phyloP scores from a whole-genome alignment of 805 yeast genomes.

The Starmera quercuum region DNA sequence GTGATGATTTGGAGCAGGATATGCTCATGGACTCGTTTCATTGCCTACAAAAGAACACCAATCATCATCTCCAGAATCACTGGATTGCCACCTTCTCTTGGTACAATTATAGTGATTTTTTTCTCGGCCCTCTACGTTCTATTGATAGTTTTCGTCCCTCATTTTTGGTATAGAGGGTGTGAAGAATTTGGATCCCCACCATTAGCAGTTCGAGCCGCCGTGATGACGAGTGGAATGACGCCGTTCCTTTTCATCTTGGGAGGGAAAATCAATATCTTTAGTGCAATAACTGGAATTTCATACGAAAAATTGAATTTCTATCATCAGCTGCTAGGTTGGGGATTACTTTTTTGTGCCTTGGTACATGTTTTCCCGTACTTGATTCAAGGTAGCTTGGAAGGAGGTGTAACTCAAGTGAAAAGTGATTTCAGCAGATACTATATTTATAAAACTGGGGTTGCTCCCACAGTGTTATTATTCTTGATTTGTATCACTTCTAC shows the following conservation, averaged over 20 bases:
- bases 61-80: slow-evolving; percentile 22
- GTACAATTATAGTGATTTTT: slow-evolving; percentile 24
- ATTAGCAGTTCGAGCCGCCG: slow-evolving; percentile 43
- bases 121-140: slow-evolving; percentile 26
- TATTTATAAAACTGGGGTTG: slow-evolving; percentile 33
- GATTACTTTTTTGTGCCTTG: slow-evolving; percentile 35
- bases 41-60: slow-evolving; percentile 27
- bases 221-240: slow-evolving; percentile 39
- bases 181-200: slow-evolving; percentile 52
- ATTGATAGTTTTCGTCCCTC: slow-evolving; percentile 33
- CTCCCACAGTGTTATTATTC: slow-evolving; percentile 37
- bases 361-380: slow-evolving; percentile 46
- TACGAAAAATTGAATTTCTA: slow-evolving; percentile 46
- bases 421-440: slow-evolving; percentile 16
- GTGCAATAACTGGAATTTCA: slow-evolving; percentile 42
- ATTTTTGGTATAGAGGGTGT: slow-evolving; percentile 43
- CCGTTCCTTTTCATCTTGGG: slow-evolving; percentile 43
- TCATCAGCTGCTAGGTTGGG: slow-evolving; percentile 35
- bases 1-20: slow-evolving; percentile 9
- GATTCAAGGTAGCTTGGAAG: slow-evolving; percentile 37
- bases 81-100: slow-evolving; percentile 31
- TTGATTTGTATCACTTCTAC: slow-evolving; percentile 36
- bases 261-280: slow-evolving; percentile 44
- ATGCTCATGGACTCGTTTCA: slow-evolving; percentile 21
- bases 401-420: slow-evolving; percentile 29